These are phyloP conservation scores for Paramecium sexaurelia DNA, from an alignment of 73 alveolate genomes.

Conservation along the genomic window DNA sequence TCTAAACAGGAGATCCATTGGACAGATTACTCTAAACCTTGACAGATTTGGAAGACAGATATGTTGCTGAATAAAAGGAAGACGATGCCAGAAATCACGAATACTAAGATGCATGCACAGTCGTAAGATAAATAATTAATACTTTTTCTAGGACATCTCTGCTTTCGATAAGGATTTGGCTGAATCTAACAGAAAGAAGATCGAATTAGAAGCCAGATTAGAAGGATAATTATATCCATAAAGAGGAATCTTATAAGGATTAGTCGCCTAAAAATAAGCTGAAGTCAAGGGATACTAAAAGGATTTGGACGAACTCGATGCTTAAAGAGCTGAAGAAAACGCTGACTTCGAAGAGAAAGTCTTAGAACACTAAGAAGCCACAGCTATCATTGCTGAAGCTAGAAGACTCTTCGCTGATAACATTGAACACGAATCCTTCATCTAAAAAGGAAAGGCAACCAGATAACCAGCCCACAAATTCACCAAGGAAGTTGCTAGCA, in stretches of 20 bases:
- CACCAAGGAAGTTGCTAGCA: constrained; percentile 51
- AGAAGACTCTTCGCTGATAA: constrained; percentile 61
- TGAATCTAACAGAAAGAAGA: constrained; percentile 55
- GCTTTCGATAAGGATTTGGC: constrained; percentile 61
- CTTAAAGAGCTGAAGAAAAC: constrained; percentile 49
- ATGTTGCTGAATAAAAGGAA: constrained; percentile 60
- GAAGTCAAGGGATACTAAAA: constrained; percentile 60
- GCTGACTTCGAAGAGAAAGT: constrained; percentile 58
- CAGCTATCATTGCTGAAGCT: constrained; percentile 60
- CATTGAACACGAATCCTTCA: constrained; percentile 50
- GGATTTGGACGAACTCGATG: constrained; percentile 56
- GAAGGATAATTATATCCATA: constrained; percentile 58
- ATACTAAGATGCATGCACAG: constrained; percentile 60
- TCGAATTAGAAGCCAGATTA: constrained; percentile 53
- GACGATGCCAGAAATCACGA: constrained; percentile 54
- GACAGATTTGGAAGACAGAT: constrained; percentile 63
- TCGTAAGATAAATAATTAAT: neutral
- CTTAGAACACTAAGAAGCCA: constrained; percentile 57
- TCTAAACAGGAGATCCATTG: constrained; percentile 58
- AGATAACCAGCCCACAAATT: neutral
- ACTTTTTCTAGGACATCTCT: neutral
- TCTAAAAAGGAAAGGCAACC: constrained; percentile 47
- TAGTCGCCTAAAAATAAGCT: constrained; percentile 14
- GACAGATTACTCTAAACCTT: constrained; percentile 48
- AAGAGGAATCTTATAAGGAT: constrained; percentile 45